Evolutionary conservation across 352 stramenopile genomes (phyloP), one percentile per base, ranked within the genome.

Genomic region (Paralagenidium karlingii): DNA sequence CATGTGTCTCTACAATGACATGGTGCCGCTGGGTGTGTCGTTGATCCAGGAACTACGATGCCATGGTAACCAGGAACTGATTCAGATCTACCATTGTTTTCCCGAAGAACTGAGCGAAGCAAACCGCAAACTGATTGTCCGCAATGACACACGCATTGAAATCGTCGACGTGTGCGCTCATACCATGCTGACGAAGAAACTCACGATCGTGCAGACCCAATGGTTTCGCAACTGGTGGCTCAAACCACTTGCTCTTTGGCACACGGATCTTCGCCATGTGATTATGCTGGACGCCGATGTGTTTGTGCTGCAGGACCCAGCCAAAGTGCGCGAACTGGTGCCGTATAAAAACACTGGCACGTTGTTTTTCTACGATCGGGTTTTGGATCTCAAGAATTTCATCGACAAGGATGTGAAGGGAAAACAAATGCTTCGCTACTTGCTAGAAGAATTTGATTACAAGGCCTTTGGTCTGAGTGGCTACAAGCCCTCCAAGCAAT

Each of bases 401-500:
- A 15, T 44, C 3, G 40, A 47, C 40, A 25, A 11, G n/a, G 38
- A 12, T 7, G 8, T 22, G 15, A 19, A 37, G 15, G 31, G 2
- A 8, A 33, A n/a, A 9, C 30, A 36, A 7, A 22, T 22, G 7
- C 30, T 53, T 12, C n/a, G 34, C 19, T 18, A 34, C 16, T 45
- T 49, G 12, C 34, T 52, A n/a, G 19, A 53, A 7, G 13, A 19
- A 8, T 53, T 53, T 15, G 29, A 29, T 3, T 53, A 53, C 39
- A 5, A 6, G 12, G 18, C 15, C 16, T 51, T 53, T n/a, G n/a
- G n/a, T n/a, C n/a, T n/a, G n/a, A 28, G 6, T 12, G n/a, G n/a
- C n/a, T n/a, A n/a, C n/a, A n/a, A n/a, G n/a, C 42, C 42, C 11
- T 55, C 48, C 20, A n/a, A 55, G 22, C 67, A 76, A 19, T 45